Conservation (phyloP, 1,284 basidiomycete species). For the Tausonia pullulans region DNA sequence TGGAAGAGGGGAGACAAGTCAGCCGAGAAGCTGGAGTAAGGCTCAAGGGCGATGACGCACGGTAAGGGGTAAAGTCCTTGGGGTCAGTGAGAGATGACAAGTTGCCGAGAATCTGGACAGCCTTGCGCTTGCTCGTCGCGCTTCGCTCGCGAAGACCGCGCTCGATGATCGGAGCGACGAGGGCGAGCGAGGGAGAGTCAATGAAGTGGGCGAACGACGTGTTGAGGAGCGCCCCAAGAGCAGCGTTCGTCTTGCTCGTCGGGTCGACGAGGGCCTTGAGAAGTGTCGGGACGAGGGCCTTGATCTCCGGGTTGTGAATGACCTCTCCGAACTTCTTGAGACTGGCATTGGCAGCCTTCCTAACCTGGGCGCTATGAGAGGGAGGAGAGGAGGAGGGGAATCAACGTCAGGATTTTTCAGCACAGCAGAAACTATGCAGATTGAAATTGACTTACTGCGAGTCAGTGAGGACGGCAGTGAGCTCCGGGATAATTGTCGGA, state of each 20-base stretch:
- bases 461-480: slow-evolving; percentile 91
- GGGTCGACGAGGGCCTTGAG: slow-evolving; percentile 96
- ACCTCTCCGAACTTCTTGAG: slow-evolving; percentile 97
- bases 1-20: not conserved
- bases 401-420: not conserved
- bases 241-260: slow-evolving; percentile 69
- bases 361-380: slow-evolving; percentile 60
- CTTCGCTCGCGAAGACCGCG: slow-evolving; percentile 84
- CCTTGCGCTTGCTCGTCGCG: slow-evolving; percentile 89
- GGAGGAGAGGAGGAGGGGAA: not conserved
- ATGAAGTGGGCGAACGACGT: slow-evolving; percentile 98
- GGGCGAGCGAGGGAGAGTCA: slow-evolving; percentile 91
- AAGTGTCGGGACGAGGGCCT: slow-evolving; percentile 78
- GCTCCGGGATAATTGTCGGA: slow-evolving; percentile 88
- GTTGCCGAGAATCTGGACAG: slow-evolving; percentile 94
- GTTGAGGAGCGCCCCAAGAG: slow-evolving; percentile 71
- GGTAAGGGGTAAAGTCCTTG: slow-evolving; percentile 94
- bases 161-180: slow-evolving; percentile 93
- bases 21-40: not conserved
- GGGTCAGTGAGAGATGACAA: slow-evolving; percentile 84
- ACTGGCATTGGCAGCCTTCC: slow-evolving; percentile 83
- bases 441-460: slow-evolving; percentile 48
- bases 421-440: not conserved
- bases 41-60: not conserved
- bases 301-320: slow-evolving; percentile 88